Percentiles rank a stretch among this genome's conserved stretches.
phyloP scores from a whole-genome alignment of 306 rosid genomes.

The Gastrolobium bilobum region DNA sequence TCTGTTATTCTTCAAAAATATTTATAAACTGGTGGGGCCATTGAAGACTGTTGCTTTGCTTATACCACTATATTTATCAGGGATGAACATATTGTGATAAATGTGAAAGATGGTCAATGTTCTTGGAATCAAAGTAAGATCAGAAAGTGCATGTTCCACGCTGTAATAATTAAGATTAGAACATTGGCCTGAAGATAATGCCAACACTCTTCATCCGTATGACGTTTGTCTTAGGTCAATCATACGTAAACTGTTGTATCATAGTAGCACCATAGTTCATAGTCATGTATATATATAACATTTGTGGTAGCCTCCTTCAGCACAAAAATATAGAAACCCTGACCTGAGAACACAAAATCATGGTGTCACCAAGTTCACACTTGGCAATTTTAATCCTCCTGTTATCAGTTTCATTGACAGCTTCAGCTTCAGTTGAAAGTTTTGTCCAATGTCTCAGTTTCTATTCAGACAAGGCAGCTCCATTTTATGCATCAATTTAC shows the following conservation, averaged over 20 bases:
- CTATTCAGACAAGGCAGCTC: constrained; percentile 55
- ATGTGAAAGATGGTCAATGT: constrained; percentile 44
- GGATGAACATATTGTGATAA: constrained; percentile 3
- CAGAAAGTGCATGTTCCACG: constrained; percentile 19
- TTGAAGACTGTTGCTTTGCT: constrained; percentile 40
- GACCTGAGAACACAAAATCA: constrained; percentile 42
- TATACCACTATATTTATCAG: constrained; percentile 26
- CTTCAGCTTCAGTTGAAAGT: constrained; percentile 51
- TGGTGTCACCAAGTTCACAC: constrained; percentile 48
- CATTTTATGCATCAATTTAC: constrained; percentile 49
- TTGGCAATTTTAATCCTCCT: constrained; percentile 50
- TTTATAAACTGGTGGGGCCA: constrained; percentile 44
- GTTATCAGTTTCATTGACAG: constrained; percentile 51
- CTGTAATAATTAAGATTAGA: constrained; percentile 46
- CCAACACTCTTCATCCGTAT: constrained; percentile 49
- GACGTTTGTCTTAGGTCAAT: constrained; percentile 59
- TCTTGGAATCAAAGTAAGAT: constrained; percentile 52
- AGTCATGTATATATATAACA: constrained; percentile 31
- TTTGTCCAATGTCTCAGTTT: constrained; percentile 60
- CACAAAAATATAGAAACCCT: constrained; percentile 42
- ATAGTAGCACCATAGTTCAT: constrained; percentile 22
- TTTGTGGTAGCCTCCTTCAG: constrained; percentile 1
- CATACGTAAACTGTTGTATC: constrained; percentile 31
- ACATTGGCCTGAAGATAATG: constrained; percentile 36
- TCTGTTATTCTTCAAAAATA: constrained; percentile 21